phyloP scores from a whole-genome alignment of 805 yeast genomes.

The Dipodascus albidus region DNA sequence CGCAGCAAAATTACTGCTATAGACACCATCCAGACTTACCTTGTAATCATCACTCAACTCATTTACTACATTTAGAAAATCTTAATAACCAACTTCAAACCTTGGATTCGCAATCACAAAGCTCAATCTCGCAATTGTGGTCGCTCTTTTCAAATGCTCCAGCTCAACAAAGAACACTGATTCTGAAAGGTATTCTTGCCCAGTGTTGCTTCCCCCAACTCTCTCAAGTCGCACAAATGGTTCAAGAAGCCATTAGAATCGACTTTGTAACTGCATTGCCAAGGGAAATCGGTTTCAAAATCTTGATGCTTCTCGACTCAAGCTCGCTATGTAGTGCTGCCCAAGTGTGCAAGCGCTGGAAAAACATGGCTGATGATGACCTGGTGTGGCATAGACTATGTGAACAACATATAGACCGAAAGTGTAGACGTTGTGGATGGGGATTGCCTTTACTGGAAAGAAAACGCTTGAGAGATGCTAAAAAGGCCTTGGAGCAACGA shows the following conservation, averaged over 20 bases:
- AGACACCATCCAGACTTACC: slow-evolving; percentile 86
- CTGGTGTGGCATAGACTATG: slow-evolving; percentile 98
- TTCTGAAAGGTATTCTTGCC: slow-evolving; percentile 69
- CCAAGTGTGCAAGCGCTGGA: slow-evolving; percentile 83
- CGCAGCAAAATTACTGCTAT: slow-evolving; percentile 48
- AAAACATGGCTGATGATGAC: slow-evolving; percentile 85
- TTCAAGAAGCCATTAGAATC: slow-evolving; percentile 67
- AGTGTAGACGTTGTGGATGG: slow-evolving; percentile 99
- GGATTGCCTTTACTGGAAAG: slow-evolving; percentile 91
- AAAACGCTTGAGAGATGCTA: slow-evolving; percentile 31
- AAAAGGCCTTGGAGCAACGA: slow-evolving; percentile 21
- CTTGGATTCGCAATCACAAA: slow-evolving; percentile 55
- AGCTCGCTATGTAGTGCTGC: slow-evolving; percentile 90
- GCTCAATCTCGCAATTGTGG: slow-evolving; percentile 76
- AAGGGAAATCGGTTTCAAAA: slow-evolving; percentile 70
- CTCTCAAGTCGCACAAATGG: slow-evolving; percentile 73
- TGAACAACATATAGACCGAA: slow-evolving; percentile 94
- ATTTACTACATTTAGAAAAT: slow-evolving; percentile 46
- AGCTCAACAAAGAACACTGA: slow-evolving; percentile 54
- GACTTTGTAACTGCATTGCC: slow-evolving; percentile 85
- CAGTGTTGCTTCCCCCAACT: slow-evolving; percentile 95
- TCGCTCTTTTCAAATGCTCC: slow-evolving; percentile 70
- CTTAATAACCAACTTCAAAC: slow-evolving; percentile 38
- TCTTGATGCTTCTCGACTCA: slow-evolving; percentile 83
- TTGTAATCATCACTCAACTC: slow-evolving; percentile 51